Base-by-base conservation (phyloP, 2,329 filamentous ascomycete genomes). In the Microsporum canis region DNA sequence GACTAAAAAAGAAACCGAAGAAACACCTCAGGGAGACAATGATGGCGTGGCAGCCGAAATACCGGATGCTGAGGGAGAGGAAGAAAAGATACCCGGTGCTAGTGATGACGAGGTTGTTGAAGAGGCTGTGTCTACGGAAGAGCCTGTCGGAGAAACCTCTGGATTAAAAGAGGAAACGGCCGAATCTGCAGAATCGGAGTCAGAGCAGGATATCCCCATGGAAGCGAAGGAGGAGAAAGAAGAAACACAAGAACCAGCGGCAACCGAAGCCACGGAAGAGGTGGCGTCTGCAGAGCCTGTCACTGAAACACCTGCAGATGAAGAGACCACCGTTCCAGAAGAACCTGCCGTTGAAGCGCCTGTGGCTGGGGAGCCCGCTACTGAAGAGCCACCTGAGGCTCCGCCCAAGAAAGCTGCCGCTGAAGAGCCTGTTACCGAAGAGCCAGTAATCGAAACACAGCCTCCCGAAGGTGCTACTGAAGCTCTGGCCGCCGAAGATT, bases 271-370 rank as follows among this genome's bases (percentile, higher is more conserved):
- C 14, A 57, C 57, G 45, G 63, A 62, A 39, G 62, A 58, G 47
- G n/a, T 60, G 34, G 39, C 63, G 59, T 38, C 43, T 56, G 57
- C 61, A 27, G 58, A 63, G 47, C 49, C 62, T 38, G 61, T 67
- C 23, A 62, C 62, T 53, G 63, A 66, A 36, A 57, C 61, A 56
- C 33, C 64, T 3, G 58, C 64, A 29, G 63, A 67, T 55, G 67
- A 67, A 59, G 43, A 47, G 7, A 8, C 62, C 5, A 64, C 64
- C 49, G 60, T 39, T 36, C 38, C 10, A 3, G 62, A 63, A 43
- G 23, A 58, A 10, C 33, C 59, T 23, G 59, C 45, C 17, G 57
- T 56, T n/a, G 61, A 62, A 17, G 47, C 5, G 12, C 23, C 31
- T 31, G 31, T 34, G 29, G 23, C 14, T 17, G 14, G 38, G 12